phyloP scores from a whole-genome alignment of 495 filamentous ascomycete species.

The Neurospora sp. region DNA sequence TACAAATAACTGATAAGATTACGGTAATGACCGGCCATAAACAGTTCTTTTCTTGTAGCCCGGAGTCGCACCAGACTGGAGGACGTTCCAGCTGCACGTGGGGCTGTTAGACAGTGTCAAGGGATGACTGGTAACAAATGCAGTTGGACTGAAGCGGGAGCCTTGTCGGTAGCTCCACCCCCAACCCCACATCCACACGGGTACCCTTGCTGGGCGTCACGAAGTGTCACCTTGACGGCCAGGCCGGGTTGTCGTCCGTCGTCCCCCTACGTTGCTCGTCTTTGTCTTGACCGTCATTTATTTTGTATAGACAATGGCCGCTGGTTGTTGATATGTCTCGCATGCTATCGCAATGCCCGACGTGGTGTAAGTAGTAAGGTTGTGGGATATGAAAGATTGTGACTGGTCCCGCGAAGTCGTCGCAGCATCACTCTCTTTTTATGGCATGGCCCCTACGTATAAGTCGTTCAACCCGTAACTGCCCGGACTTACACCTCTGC shows the following conservation, averaged over 20 bases:
- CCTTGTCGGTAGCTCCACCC: not conserved
- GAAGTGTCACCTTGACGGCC: not conserved
- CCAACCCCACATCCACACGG: not conserved
- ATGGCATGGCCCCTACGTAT: not conserved
- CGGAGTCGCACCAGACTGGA: not conserved
- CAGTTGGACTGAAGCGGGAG: not conserved
- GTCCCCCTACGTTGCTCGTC: not conserved
- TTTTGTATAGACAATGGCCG: not conserved
- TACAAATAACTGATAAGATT: not conserved
- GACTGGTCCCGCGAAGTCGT: not conserved
- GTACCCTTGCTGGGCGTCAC: not conserved
- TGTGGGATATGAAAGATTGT: not conserved
- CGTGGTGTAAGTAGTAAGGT: not conserved
- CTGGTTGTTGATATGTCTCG: not conserved
- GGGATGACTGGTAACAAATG: not conserved
- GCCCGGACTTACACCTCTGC: not conserved
- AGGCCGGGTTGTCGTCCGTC: not conserved
- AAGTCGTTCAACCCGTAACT: not conserved
- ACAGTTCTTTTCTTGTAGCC: not conserved
- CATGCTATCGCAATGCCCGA: not conserved
- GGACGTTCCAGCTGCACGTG: not conserved
- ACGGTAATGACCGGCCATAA: fast-evolving
- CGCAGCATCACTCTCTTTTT: not conserved
- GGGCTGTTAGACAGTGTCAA: not conserved
- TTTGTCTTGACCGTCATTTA: not conserved